phyloP scores from a whole-genome alignment of 148 eudicot species.

The Cornus suecica region DNA sequence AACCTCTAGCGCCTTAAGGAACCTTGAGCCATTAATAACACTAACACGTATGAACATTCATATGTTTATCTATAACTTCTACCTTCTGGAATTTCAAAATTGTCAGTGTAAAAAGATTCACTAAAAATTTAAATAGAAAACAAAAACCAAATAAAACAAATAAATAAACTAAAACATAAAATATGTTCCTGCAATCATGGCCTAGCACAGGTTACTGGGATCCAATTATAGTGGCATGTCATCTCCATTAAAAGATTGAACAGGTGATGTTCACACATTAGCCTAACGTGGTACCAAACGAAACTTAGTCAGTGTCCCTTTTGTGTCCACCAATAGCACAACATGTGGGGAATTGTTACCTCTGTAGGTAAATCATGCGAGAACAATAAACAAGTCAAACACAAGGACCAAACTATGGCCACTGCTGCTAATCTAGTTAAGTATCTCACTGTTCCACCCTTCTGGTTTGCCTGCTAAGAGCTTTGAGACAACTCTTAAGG shows the following conservation, averaged over 20 bases:
- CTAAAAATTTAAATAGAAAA: too few species aligned
- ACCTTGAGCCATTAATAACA: too few species aligned
- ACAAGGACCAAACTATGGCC: not conserved
- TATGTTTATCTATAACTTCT: not conserved
- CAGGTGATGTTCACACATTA: not conserved
- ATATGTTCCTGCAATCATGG: not conserved
- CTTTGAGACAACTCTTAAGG: slow-evolving; percentile 45
- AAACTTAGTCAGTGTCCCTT: not conserved
- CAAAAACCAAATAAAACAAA: too few species aligned
- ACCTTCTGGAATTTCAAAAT: not conserved
- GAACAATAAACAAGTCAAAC: not conserved
- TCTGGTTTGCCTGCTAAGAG: slow-evolving; percentile 49
- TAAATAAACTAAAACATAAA: not conserved
- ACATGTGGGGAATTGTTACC: not conserved
- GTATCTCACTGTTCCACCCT: slow-evolving; percentile 54
- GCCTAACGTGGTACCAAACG: not conserved
- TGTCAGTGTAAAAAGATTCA: not conserved
- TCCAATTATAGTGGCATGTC: not conserved
- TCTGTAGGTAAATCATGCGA: not conserved
- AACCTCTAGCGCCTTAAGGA: too few species aligned
- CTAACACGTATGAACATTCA: not conserved
- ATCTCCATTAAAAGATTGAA: not conserved
- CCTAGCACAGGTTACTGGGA: not conserved
- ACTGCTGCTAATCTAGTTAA: not conserved
- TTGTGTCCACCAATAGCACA: not conserved